Base-by-base conservation (phyloP, 108 stramenopile genomes). In the Epithemia pelagica region DNA sequence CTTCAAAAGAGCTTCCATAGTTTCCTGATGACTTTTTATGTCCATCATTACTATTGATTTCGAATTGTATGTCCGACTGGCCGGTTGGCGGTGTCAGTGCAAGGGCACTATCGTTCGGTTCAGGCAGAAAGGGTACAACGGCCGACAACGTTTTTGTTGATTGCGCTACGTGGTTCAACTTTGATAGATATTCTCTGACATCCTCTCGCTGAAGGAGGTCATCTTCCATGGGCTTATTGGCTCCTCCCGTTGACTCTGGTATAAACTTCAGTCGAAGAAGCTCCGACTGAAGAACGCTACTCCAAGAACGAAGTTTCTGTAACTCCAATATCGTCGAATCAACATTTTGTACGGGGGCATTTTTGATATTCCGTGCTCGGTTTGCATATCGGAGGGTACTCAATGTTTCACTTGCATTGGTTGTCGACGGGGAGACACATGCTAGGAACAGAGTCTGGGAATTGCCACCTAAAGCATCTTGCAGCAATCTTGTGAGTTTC, bases 381-480 rank as follows among this genome's bases (percentile, higher is more conserved):
- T 94, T 96, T 22, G 98, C 98, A 64, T 88, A 99, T 30, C 88
- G 86, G 33, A 99, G 67, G 24, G 99, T 99, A 23, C 87, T 87
- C 10, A 96, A 72, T 22, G 88, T 94, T 67, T 99, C 99, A 60
- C 86, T 87, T 1, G 82, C 85, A 78, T 94, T 94, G 21, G 81
- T 96, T 82, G 83, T 79, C 0, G 91, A 85, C 1, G 98, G 96
- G n/a, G 91, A 92, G 21, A 97, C 88, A 74, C 96, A 96, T 23
- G 92, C 93, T 74, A 96, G 69, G 74, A 96, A 94, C 0, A 89
- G 75, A 10, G 97, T 98, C 61, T 91, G 88, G 68, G 91, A 89
- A 71, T 98, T 98, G 7, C 99, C 99, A 30, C 99, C 99, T 19
- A 99, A 66, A 0, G 95, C 91, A 82, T 97, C 97, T 64, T 91